Evolutionary conservation across 495 filamentous ascomycete species (phyloP).

Genomic region (Trichoderma orchidacearum): DNA sequence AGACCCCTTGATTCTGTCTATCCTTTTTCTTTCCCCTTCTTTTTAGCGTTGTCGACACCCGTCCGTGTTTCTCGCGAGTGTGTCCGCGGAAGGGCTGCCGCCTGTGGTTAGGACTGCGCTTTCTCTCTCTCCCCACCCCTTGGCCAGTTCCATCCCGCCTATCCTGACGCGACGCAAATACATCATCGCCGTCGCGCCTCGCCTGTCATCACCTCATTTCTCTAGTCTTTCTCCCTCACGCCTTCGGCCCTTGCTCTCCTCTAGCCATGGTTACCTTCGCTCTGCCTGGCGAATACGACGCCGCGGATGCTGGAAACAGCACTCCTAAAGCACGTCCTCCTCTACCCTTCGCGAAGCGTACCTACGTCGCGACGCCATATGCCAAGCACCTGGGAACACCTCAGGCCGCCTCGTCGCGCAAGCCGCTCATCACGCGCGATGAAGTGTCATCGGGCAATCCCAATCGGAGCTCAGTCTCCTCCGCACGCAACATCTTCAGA

Average conservation of each 20-base stretch:
- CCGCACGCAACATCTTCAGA: conserved; percentile 23
- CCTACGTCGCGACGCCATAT: conserved; percentile 1
- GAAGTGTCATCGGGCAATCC: neutral
- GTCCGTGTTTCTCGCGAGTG: too few relatives aligned
- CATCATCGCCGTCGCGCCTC: neutral
- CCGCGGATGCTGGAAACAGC: neutral
- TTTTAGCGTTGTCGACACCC: neutral
- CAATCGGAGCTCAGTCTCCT: neutral
- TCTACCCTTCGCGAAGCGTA: conserved; percentile 5
- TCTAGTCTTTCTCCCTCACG: neutral
- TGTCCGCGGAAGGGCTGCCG: too few relatives aligned
- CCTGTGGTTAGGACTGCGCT: neutral
- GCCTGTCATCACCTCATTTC: neutral
- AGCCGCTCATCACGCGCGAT: conserved; percentile 1
- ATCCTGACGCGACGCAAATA: neutral
- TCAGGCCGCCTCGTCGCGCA: neutral
- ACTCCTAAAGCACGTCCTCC: conserved; percentile 3
- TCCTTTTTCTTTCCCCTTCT: neutral
- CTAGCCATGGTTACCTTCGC: conserved; percentile 2
- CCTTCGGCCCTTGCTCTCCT: too few relatives aligned
- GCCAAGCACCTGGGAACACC: conserved; percentile 1
- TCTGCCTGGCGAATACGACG: neutral
- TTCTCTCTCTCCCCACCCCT: neutral
- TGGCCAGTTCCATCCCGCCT: neutral
- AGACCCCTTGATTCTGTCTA: neutral